phyloP scores from a whole-genome alignment of 139 green algal genomes.

The Marvania coccoides region DNA sequence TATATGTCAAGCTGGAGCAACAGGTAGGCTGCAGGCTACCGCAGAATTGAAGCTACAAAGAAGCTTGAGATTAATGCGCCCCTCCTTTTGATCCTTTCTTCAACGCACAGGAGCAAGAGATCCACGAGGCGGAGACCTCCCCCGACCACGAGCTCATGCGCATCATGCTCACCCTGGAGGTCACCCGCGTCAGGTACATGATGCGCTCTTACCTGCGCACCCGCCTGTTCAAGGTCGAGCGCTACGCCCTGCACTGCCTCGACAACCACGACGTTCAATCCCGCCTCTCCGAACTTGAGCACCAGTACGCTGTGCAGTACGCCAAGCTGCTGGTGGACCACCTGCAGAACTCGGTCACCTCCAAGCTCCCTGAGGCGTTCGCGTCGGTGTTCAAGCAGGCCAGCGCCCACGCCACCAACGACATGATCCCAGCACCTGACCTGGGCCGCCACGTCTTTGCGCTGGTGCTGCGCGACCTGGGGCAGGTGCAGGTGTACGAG shows the following conservation, averaged over 20 bases:
- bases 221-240: constrained; percentile 39
- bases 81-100: not conserved
- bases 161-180: constrained; percentile 24
- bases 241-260: constrained; percentile 33
- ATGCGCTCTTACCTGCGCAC: constrained; percentile 33
- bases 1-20: constrained; percentile 32
- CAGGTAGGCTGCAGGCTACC: constrained; percentile 28
- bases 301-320: constrained; percentile 24
- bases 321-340: constrained; percentile 26
- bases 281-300: constrained; percentile 27
- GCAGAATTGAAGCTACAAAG: no score
- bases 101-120: not conserved
- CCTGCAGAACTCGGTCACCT: constrained; percentile 24
- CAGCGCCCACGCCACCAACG: constrained; percentile 14
- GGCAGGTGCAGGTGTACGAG: constrained; percentile 33
- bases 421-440: constrained; percentile 37
- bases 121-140: not conserved
- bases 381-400: constrained; percentile 30
- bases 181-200: constrained; percentile 32
- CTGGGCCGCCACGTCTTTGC: constrained; percentile 41
- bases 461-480: constrained; percentile 33
- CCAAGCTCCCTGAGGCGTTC: constrained; percentile 33
- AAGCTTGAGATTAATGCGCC: not conserved
- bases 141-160: constrained; percentile 21
- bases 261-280: constrained; percentile 19